These are phyloP conservation scores for Prunus dulcis DNA, from an alignment of 306 rosid genomes.

Conservation along the genomic window DNA sequence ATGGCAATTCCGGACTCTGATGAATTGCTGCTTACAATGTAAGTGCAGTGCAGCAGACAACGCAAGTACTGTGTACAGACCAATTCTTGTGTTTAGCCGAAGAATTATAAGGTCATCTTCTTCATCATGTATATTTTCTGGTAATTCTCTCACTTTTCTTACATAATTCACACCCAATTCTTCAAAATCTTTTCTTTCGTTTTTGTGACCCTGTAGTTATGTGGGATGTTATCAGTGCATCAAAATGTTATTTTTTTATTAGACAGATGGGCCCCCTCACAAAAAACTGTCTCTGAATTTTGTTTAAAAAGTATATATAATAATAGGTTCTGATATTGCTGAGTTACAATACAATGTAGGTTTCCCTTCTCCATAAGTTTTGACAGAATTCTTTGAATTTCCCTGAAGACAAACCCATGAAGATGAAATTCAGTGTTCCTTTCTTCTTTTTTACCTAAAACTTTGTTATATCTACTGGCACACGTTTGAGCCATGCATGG, in stretches of 20 bases:
- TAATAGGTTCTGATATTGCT: not conserved
- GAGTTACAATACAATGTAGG: constrained; percentile 4
- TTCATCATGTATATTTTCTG: not conserved
- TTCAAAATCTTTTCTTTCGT: not conserved
- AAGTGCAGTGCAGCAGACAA: not conserved
- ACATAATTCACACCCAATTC: not conserved
- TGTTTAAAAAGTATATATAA: not conserved
- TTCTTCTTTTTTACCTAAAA: not conserved
- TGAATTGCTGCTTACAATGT: not conserved
- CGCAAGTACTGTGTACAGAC: not conserved
- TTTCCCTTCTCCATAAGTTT: constrained; percentile 2
- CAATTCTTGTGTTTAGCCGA: not conserved
- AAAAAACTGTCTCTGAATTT: not conserved
- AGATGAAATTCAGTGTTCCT: not conserved
- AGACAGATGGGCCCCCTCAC: not conserved
- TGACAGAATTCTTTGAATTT: not conserved
- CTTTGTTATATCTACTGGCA: constrained; percentile 27
- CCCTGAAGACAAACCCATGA: not conserved
- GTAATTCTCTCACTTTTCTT: constrained; percentile 6
- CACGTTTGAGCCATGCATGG: constrained; percentile 55
- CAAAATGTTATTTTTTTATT: not conserved
- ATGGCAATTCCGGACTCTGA: constrained; percentile 59
- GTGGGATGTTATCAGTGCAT: not conserved
- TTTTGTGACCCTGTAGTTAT: not conserved
- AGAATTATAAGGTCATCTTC: too few species aligned